These are phyloP conservation scores for Lasiosphaeris hirsuta DNA, from an alignment of 495 filamentous ascomycete genomes.

Conservation along the genomic window DNA sequence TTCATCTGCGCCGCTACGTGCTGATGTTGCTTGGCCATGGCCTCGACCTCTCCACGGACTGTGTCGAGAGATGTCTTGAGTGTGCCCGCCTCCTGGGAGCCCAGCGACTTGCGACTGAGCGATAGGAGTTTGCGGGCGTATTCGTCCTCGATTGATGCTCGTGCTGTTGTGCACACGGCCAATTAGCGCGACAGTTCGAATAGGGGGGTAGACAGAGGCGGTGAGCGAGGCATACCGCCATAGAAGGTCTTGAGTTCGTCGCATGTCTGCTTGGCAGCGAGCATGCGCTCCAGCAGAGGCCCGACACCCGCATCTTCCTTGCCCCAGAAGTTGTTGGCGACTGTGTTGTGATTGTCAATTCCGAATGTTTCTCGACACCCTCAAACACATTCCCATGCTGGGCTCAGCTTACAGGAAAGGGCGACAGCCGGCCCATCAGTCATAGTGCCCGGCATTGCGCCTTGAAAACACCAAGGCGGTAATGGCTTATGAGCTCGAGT, in stretches of 20 bases:
- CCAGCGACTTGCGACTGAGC: conserved; percentile 82
- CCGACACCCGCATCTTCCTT: conserved; percentile 95
- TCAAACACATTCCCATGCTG: background rate
- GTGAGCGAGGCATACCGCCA: conserved; percentile 52
- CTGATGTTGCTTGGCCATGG: conserved; percentile 90
- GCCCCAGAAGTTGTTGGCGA: conserved; percentile 99
- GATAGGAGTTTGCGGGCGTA: conserved; percentile 89
- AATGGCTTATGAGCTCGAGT: too few relatives aligned
- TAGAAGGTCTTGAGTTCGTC: conserved; percentile 95
- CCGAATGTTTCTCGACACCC: background rate
- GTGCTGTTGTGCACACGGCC: conserved; percentile 50
- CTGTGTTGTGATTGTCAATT: conserved; percentile 38
- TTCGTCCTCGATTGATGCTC: conserved; percentile 93
- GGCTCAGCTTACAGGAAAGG: conserved; percentile 40
- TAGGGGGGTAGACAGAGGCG: background rate
- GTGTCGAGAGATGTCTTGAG: conserved; percentile 80
- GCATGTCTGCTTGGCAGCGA: conserved; percentile 88
- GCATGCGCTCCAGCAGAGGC: conserved; percentile 94
- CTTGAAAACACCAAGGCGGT: conserved; percentile 1
- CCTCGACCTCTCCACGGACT: conserved; percentile 86
- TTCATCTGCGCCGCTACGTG: conserved; percentile 92
- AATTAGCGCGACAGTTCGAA: conserved; percentile 4
- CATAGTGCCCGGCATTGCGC: conserved; percentile 31
- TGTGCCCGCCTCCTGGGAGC: conserved; percentile 83
- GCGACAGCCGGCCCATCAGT: conserved; percentile 43